A percentile compares a stretch with the other conserved stretches of the same genome.
Conservation (phyloP, 768 basidiomycete species). For the Calvatia gigantea region DNA sequence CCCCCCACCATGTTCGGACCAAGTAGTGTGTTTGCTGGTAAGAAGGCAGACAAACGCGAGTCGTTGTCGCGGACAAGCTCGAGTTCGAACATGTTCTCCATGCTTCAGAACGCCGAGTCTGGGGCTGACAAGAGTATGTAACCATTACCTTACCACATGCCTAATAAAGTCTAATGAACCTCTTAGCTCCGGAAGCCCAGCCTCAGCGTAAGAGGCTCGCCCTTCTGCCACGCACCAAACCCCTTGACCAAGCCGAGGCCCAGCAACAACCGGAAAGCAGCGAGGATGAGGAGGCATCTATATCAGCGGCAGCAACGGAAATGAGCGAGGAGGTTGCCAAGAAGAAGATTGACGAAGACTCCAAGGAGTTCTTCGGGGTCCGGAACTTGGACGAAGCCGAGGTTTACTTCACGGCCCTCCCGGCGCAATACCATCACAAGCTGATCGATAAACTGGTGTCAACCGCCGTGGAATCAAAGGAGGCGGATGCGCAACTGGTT, state of each 20-base stretch:
- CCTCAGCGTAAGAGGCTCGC: constrained; percentile 67
- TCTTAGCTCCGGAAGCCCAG: constrained; percentile 40
- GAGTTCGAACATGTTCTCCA: constrained; percentile 82
- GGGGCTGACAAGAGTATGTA: constrained; percentile 54
- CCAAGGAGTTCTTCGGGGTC: constrained; percentile 83
- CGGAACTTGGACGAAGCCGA: constrained; percentile 87
- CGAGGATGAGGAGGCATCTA: constrained; percentile 48
- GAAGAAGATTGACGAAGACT: constrained; percentile 77
- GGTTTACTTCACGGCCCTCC: constrained; percentile 75
- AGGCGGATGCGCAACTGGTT: constrained; percentile 74
- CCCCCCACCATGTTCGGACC: constrained; percentile 79
- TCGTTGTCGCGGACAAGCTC: constrained; percentile 80
- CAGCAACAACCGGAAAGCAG: constrained; percentile 47
- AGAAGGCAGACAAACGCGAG: constrained; percentile 64
- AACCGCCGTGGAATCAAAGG: constrained; percentile 77
- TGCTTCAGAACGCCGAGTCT: constrained; percentile 66
- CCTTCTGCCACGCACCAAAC: constrained; percentile 76
- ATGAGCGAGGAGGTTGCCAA: constrained; percentile 68
- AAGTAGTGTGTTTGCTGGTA: constrained; percentile 75
- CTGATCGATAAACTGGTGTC: constrained; percentile 77
- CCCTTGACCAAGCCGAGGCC: constrained; percentile 43
- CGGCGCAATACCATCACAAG: constrained; percentile 53
- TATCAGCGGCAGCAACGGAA: constrained; percentile 26
- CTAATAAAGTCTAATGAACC: background rate
- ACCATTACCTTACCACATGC: background rate